phyloP scores from a whole-genome alignment of 208 protist genomes.

The Crithidia acanthocephali region DNA sequence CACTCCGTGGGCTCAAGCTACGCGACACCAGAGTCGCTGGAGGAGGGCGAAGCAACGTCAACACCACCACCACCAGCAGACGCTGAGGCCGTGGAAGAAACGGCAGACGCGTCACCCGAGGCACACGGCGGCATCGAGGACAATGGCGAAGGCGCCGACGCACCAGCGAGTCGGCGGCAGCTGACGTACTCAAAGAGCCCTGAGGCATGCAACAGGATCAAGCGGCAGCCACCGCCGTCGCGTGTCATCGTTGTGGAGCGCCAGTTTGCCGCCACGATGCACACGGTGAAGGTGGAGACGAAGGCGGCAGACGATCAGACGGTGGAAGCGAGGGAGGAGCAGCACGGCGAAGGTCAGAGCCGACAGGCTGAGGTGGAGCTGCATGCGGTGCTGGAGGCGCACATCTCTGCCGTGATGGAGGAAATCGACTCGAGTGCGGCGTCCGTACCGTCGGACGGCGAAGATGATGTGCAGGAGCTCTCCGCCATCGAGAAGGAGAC shows the following conservation, averaged over 20 bases:
- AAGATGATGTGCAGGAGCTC: not conserved
- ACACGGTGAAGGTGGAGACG: not conserved
- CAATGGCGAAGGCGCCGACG: not conserved
- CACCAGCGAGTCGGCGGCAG: slow-evolving; percentile 1
- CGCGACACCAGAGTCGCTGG: not conserved
- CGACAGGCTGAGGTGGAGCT: not conserved
- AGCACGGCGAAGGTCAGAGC: not conserved
- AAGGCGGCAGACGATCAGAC: not conserved
- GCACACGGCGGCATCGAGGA: not conserved
- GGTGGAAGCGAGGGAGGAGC: not conserved
- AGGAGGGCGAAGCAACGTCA: not conserved
- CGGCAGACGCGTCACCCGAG: not conserved
- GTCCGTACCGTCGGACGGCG: not conserved
- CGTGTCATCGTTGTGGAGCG: slow-evolving; percentile 3
- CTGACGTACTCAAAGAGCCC: slow-evolving; percentile 4
- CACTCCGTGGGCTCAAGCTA: not conserved
- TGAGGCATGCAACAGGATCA: not conserved
- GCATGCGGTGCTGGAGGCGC: not conserved
- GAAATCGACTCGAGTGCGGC: not conserved
- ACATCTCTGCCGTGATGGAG: not conserved
- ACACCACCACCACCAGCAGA: no score
- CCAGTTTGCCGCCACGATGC: not conserved
- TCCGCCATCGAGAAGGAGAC: not conserved
- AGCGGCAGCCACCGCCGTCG: not conserved
- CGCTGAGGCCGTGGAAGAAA: not conserved